Conservation (phyloP, 164 flowering plant genomes). For the Vitis amurensis region DNA sequence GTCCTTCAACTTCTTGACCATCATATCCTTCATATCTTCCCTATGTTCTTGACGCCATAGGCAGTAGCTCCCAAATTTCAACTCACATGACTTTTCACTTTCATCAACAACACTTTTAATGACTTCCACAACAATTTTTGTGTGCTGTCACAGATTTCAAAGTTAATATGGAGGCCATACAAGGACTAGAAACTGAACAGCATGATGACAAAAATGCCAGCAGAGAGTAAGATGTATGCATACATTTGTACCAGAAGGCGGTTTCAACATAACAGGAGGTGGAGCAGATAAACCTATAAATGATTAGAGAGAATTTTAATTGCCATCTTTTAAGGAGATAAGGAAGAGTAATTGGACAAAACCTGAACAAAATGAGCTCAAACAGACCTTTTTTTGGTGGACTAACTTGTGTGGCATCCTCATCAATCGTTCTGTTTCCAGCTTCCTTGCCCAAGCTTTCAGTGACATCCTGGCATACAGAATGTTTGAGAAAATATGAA, state of each 20-base stretch:
- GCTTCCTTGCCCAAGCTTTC: constrained; percentile 21
- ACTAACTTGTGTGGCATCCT: constrained; percentile 7
- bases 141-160: constrained; percentile 29
- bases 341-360: neutral
- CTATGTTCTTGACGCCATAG: constrained; percentile 77
- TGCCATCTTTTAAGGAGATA: neutral
- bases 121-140: constrained; percentile 11
- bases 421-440: constrained; percentile 22
- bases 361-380: neutral
- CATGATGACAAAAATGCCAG: neutral
- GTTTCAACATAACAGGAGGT: constrained; percentile 12
- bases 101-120: constrained; percentile 36
- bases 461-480: constrained; percentile 37
- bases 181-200: neutral
- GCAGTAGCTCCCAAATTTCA: constrained; percentile 91
- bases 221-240: constrained; percentile 14
- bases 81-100: constrained; percentile 56
- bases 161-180: neutral
- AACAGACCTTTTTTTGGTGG: constrained; percentile 20
- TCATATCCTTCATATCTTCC: constrained; percentile 71
- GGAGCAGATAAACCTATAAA: constrained; percentile 32
- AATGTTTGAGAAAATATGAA: neutral
- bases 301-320: neutral
- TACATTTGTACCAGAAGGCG: constrained; percentile 31
- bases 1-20: constrained; percentile 88